Evolutionary conservation across 768 basidiomycete species (phyloP), one percentile per base, ranked within the genome.

Genomic region (Rhodosporidiobolus odoratus): DNA sequence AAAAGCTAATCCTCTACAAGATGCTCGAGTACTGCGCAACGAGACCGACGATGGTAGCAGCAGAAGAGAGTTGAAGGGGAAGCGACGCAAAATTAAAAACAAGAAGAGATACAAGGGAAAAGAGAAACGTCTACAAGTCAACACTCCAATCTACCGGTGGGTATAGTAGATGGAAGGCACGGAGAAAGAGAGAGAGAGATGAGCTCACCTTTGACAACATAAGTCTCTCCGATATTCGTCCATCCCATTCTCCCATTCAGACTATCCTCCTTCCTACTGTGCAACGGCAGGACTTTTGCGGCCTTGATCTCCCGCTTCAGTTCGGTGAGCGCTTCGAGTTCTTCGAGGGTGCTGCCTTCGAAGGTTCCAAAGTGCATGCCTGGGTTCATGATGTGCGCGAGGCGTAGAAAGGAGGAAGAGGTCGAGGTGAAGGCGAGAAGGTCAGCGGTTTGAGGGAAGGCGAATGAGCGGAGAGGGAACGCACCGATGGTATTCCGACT

Each of bases 351-450:
- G 40, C 77, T 77, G 4, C 82, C 82, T n/a, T 79, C 80, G 71
- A 83, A 83, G 27, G 82, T 83, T 27, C 78, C 82, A 65, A 82
- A 82, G 69, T 83, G 82, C 79, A 83, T 82, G 15, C 45, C 65
- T 59, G 58, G 21, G 12, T 43, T 43, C 43, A 12, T 43, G 13
- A 12, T 12, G 43, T 43, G 13, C n/a, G 16, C 4, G 6, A 25
- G 23, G 17, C 8, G 38, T 23, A 40, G 17, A 58, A 15, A 16
- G 32, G 37, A 19, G n/a, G 15, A 25, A 12, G 13, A 27, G 16
- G 58, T 9, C 15, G 53, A 21, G 34, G 50, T 16, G 62, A n/a
- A 62, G 25, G n/a, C 19, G 32, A 27, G n/a, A 40, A 12, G 45
- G 45, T 21, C 35, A 25, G 12, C 58, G n/a, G 25, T 25, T 5